Evolutionary conservation across 2,329 filamentous ascomycete species (phyloP).

Genomic region (Paecilomyces niveus): DNA sequence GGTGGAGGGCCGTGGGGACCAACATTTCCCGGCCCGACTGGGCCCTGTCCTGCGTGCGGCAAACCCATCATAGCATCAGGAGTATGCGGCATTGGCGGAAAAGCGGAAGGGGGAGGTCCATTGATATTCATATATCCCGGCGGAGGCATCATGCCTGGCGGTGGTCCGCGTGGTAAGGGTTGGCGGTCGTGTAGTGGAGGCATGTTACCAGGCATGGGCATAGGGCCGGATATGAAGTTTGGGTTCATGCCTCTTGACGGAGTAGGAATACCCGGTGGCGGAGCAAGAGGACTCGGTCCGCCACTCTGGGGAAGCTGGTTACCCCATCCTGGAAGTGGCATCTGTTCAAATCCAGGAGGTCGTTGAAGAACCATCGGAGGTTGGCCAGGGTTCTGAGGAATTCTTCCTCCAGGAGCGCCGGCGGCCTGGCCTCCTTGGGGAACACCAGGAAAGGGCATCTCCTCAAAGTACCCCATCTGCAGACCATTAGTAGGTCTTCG

Average conservation of each 20-base stretch:
- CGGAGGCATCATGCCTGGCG: slow-evolving; percentile 39
- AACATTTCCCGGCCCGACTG: slow-evolving; percentile 27
- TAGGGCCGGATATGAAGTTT: slow-evolving; percentile 28
- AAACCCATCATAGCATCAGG: slow-evolving; percentile 32
- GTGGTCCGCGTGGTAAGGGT: slow-evolving; percentile 31
- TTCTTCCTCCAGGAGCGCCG: slow-evolving; percentile 27
- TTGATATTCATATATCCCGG: slow-evolving; percentile 37
- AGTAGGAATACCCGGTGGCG: slow-evolving; percentile 33
- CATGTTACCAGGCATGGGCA: slow-evolving; percentile 28
- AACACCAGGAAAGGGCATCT: slow-evolving; percentile 25
- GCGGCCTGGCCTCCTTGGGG: slow-evolving; percentile 26
- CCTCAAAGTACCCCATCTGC: slow-evolving; percentile 35
- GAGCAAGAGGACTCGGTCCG: slow-evolving; percentile 24
- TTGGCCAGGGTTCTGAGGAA: slow-evolving; percentile 24
- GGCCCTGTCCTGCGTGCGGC: slow-evolving; percentile 25
- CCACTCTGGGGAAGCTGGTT: slow-evolving; percentile 29
- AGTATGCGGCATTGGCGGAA: slow-evolving; percentile 33
- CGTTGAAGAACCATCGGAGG: slow-evolving; percentile 34
- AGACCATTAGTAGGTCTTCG: slow-evolving; percentile 31
- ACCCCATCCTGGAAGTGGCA: slow-evolving; percentile 34
- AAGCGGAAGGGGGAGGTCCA: slow-evolving; percentile 30
- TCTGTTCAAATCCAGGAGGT: slow-evolving; percentile 38
- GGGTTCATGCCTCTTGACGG: slow-evolving; percentile 31
- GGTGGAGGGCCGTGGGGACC: slow-evolving; percentile 31
- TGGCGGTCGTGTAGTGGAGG: slow-evolving; percentile 29